Percentiles rank a stretch among this genome's conserved stretches.
phyloP scores from a whole-genome alignment of 2,329 filamentous ascomycete genomes.

The Metarhizium album region DNA sequence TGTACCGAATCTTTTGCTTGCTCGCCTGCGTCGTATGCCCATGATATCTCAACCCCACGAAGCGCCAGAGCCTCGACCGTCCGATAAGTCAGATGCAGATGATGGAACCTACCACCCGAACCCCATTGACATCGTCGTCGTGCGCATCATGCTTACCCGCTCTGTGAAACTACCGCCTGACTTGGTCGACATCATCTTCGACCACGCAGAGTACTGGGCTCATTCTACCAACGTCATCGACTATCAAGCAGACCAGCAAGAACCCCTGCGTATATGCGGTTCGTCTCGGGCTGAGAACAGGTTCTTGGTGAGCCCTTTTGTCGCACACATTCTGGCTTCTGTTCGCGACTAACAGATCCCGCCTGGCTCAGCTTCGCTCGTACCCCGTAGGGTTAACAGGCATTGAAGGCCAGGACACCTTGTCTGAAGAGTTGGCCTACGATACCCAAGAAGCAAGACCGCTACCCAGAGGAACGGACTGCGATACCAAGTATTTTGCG shows the following conservation, averaged over 20 bases:
- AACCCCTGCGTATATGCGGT: slow-evolving; percentile 15
- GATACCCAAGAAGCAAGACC: slow-evolving; percentile 19
- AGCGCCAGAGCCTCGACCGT: slow-evolving; percentile 1
- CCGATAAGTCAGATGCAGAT: slow-evolving; percentile 3
- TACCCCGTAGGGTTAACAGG: slow-evolving; percentile 26
- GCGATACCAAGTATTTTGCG: slow-evolving; percentile 19
- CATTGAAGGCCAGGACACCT: slow-evolving; percentile 15
- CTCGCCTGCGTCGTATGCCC: slow-evolving; percentile 8
- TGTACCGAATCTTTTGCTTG: slow-evolving; percentile 13
- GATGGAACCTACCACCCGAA: slow-evolving; percentile 22
- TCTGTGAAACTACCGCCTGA: slow-evolving; percentile 39
- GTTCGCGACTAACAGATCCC: neutral
- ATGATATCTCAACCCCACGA: neutral
- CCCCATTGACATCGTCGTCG: slow-evolving; percentile 37
- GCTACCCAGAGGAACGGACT: slow-evolving; percentile 15
- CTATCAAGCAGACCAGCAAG: slow-evolving; percentile 13
- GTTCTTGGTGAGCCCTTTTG: slow-evolving; percentile 21
- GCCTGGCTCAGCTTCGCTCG: slow-evolving; percentile 21
- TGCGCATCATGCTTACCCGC: slow-evolving; percentile 36
- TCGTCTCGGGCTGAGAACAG: slow-evolving; percentile 16
- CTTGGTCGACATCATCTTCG: slow-evolving; percentile 44
- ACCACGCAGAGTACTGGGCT: slow-evolving; percentile 53
- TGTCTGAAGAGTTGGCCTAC: slow-evolving; percentile 19
- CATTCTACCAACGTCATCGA: slow-evolving; percentile 29
- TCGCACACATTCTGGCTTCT: neutral